Conservation (phyloP, 2,329 filamentous ascomycete species). For the Diaporthe vexans region DNA sequence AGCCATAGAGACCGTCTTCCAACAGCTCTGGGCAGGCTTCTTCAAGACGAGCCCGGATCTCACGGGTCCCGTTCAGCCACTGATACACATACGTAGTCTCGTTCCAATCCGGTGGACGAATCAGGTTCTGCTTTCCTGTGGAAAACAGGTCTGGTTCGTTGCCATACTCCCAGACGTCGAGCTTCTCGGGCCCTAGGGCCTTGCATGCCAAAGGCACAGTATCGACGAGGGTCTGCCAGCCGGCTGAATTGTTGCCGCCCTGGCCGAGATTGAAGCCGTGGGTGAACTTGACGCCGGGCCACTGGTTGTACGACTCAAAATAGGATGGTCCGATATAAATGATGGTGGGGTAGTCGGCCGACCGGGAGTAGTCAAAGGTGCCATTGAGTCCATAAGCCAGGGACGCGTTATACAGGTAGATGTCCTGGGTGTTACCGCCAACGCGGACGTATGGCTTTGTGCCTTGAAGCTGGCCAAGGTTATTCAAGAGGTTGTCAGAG, state of each 20-base stretch:
- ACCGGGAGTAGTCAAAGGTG: conserved; percentile 62
- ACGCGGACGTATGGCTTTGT: conserved; percentile 73
- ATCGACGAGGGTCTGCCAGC: conserved; percentile 65
- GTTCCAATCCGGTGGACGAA: conserved; percentile 66
- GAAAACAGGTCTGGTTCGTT: conserved; percentile 75
- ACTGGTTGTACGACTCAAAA: conserved; percentile 74
- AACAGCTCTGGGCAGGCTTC: conserved; percentile 65
- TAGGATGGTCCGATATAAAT: conserved; percentile 72
- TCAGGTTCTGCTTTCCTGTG: conserved; percentile 63
- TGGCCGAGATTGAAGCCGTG: conserved; percentile 74
- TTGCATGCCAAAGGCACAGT: conserved; percentile 71
- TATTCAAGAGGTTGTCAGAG: conserved; percentile 71
- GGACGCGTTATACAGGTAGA: conserved; percentile 69
- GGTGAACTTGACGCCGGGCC: conserved; percentile 67
- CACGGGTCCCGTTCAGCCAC: conserved; percentile 68
- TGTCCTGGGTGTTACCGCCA: conserved; percentile 78
- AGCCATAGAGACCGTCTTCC: conserved; percentile 58
- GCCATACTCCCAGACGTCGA: conserved; percentile 73
- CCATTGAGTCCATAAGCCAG: conserved; percentile 66
- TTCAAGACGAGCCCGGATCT: conserved; percentile 61
- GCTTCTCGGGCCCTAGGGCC: conserved; percentile 63
- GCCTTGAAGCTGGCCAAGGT: conserved; percentile 66
- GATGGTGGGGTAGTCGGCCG: conserved; percentile 71
- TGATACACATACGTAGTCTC: conserved; percentile 69
- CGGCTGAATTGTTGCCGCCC: conserved; percentile 64